Percentiles rank a stretch among this genome's conserved stretches.
These are phyloP conservation scores for Fusarium anguioides DNA, from an alignment of 2,329 filamentous ascomycete genomes.

Conservation along the genomic window DNA sequence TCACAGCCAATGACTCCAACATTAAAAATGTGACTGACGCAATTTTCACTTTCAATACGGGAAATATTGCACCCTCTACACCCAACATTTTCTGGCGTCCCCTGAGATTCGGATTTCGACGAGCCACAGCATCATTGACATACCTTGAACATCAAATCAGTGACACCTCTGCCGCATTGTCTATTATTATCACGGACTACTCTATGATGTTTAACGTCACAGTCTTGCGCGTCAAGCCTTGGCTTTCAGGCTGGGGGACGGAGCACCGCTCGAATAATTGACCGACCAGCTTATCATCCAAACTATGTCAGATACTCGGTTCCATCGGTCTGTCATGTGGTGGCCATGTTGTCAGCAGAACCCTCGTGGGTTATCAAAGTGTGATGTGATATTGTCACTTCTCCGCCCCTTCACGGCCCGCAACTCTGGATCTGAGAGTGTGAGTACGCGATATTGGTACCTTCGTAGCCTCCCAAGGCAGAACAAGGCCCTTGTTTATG, in stretches of 20 bases:
- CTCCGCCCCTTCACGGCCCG: slow-evolving; percentile 31
- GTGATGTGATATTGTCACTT: slow-evolving; percentile 29
- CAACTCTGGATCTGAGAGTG: slow-evolving; percentile 3
- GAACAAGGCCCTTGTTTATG: slow-evolving; percentile 26
- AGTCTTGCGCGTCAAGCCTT: slow-evolving; percentile 27
- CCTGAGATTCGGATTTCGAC: slow-evolving; percentile 1
- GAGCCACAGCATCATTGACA: slow-evolving; percentile 39
- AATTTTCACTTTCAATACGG: slow-evolving; percentile 12
- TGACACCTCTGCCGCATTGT: background rate
- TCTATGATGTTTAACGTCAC: slow-evolving; percentile 23
- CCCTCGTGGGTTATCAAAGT: slow-evolving; percentile 18
- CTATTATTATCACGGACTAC: slow-evolving; percentile 21
- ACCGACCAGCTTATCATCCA: slow-evolving; percentile 11
- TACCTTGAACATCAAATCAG: background rate
- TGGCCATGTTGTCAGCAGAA: slow-evolving; percentile 26
- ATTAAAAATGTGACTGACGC: slow-evolving; percentile 12
- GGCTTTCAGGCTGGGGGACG: slow-evolving; percentile 26
- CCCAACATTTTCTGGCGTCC: background rate
- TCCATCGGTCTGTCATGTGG: slow-evolving; percentile 16
- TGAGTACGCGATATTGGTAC: slow-evolving; percentile 18
- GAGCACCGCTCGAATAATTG: slow-evolving; percentile 15
- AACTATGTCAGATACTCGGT: slow-evolving; percentile 24
- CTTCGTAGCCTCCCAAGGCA: slow-evolving; percentile 20
- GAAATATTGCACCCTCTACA: slow-evolving; percentile 14
- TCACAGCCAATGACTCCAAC: slow-evolving; percentile 4